These are phyloP conservation scores for Casuarina cunninghamiana DNA, from an alignment of 306 rosid species.

Conservation along the genomic window DNA sequence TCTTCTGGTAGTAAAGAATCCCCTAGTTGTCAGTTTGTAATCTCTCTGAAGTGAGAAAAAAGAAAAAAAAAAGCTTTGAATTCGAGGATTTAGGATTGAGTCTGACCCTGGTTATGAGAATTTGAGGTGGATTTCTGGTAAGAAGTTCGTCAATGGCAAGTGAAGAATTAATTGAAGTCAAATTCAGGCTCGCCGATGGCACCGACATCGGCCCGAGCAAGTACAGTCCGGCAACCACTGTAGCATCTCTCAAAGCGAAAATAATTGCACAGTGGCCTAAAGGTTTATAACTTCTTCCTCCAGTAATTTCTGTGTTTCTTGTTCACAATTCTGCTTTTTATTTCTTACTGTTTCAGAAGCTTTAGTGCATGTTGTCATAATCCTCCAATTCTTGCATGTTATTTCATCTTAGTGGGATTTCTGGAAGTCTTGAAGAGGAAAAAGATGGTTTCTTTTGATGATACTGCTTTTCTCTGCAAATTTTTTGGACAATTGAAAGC, in stretches of 20 bases:
- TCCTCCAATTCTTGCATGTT: too few relatives aligned
- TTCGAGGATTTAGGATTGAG: background rate
- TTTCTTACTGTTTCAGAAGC: too few relatives aligned
- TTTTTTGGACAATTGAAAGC: too few relatives aligned
- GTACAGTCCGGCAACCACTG: constrained; percentile 40
- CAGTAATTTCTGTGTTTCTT: background rate
- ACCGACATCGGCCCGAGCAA: constrained; percentile 45
- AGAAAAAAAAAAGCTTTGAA: background rate
- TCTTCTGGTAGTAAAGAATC: background rate
- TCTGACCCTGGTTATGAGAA: constrained; percentile 31
- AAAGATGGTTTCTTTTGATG: too few relatives aligned
- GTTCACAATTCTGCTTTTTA: too few relatives aligned
- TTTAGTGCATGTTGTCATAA: too few relatives aligned
- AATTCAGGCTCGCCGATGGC: constrained; percentile 48
- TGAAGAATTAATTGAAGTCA: constrained; percentile 45
- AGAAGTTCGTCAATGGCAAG: constrained; percentile 33
- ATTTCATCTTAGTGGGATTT: too few relatives aligned
- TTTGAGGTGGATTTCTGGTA: constrained; percentile 28
- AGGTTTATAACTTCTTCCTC: constrained; percentile 16
- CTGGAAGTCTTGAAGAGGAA: too few relatives aligned
- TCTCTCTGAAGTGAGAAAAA: background rate
- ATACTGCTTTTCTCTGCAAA: too few relatives aligned
- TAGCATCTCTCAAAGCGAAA: constrained; percentile 44
- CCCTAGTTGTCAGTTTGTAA: background rate
- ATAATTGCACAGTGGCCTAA: constrained; percentile 49